Conservation (phyloP, 306 rosid species). For the Dryas alaskensis region DNA sequence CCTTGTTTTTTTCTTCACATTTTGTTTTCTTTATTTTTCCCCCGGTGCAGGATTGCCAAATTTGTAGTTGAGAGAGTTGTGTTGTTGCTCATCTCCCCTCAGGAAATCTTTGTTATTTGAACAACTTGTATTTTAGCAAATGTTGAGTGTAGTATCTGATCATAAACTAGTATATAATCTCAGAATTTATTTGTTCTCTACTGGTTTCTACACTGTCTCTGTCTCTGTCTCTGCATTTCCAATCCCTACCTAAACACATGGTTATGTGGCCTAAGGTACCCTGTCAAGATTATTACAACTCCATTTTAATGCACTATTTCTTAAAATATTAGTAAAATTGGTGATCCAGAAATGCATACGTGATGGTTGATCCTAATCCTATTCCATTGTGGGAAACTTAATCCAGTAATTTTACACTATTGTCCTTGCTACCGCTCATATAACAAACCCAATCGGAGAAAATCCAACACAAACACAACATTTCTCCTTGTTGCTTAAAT, state of each 20-base stretch:
- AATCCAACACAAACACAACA: slow-evolving; percentile 12
- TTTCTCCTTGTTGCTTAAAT: slow-evolving; percentile 21
- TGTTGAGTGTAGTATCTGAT: slow-evolving; percentile 3
- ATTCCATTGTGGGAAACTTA: no score
- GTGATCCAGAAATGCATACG: no score
- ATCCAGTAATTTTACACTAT: no score
- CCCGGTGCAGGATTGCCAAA: neutral
- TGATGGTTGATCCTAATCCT: no score
- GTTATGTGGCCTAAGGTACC: no score
- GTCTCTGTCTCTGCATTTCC: neutral
- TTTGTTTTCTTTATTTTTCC: neutral
- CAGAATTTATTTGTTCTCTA: neutral
- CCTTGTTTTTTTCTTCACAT: neutral
- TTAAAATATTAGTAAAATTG: no score
- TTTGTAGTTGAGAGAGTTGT: slow-evolving; percentile 15
- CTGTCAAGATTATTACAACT: no score
- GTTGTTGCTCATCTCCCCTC: neutral
- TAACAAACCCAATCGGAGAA: neutral
- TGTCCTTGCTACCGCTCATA: neutral
- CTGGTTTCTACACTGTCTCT: neutral
- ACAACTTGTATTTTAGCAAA: neutral
- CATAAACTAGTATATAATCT: neutral
- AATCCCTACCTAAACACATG: neutral
- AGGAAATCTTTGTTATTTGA: neutral
- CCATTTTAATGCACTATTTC: no score